Evolutionary conservation across 306 rosid species (phyloP).

Genomic region (Dryas octopetala): DNA sequence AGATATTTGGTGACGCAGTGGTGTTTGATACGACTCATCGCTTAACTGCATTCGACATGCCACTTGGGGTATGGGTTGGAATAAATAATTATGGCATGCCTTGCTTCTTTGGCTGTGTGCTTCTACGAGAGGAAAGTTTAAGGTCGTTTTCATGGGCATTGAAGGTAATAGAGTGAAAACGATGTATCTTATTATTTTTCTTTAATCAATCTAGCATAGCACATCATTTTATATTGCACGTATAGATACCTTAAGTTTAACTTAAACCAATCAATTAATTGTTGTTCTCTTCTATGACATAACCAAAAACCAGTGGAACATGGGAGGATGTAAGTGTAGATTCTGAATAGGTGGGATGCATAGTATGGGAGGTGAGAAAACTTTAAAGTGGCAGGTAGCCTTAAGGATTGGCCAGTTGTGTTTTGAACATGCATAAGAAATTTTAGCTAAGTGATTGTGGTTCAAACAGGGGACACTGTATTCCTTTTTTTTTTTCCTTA

Average conservation of each 20-base stretch:
- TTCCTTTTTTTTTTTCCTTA: not conserved
- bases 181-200: slow-evolving; percentile 12
- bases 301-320: slow-evolving; percentile 18
- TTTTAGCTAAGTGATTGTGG: slow-evolving; percentile 5
- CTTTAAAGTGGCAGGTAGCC: not conserved
- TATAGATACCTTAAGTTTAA: slow-evolving; percentile 12
- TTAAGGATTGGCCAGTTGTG: slow-evolving; percentile 4
- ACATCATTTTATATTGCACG: slow-evolving; percentile 13
- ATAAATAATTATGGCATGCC: slow-evolving; percentile 97
- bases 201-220: not conserved
- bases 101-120: slow-evolving; percentile 91
- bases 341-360: slow-evolving; percentile 12
- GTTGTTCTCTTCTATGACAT: not conserved
- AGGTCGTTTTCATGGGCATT: slow-evolving; percentile 88
- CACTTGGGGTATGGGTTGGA: slow-evolving; percentile 94
- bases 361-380: slow-evolving; percentile 6
- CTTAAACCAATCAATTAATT: slow-evolving; percentile 8
- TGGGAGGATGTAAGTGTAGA: slow-evolving; percentile 3
- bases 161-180: slow-evolving; percentile 57
- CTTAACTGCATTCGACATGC: slow-evolving; percentile 89
- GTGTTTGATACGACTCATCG: slow-evolving; percentile 95
- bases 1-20: slow-evolving; percentile 85
- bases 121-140: slow-evolving; percentile 74
- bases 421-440: not conserved
- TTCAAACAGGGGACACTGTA: not conserved